Evolutionary conservation across 805 yeast genomes (phyloP).

Genomic region (Starmerella asiatica): DNA sequence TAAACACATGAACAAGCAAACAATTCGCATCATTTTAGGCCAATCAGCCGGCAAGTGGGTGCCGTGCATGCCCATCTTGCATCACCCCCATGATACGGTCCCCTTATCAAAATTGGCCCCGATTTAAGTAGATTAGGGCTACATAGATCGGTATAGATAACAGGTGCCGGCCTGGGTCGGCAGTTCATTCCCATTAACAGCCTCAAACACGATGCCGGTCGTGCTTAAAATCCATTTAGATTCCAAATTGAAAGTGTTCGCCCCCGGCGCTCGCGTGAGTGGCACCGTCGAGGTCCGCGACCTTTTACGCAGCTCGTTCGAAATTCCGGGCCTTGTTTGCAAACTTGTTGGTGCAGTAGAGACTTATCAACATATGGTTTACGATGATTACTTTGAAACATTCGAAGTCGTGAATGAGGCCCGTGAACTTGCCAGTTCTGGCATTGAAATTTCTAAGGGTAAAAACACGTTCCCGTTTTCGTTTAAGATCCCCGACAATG

Average conservation of each 20-base stretch:
- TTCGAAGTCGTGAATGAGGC: slow-evolving; percentile 3
- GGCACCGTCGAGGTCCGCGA: slow-evolving; percentile 7
- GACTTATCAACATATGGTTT: slow-evolving; percentile 6
- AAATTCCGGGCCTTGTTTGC: slow-evolving; percentile 1
- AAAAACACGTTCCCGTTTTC: slow-evolving; percentile 69
- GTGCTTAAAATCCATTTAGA: slow-evolving; percentile 3
- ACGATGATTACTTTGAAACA: slow-evolving; percentile 3
- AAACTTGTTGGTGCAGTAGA: slow-evolving; percentile 3
- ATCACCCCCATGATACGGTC: too few relatives aligned
- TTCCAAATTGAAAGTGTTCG: slow-evolving; percentile 1
- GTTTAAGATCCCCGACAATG: slow-evolving; percentile 44
- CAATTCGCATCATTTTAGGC: too few relatives aligned
- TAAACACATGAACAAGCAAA: neutral
- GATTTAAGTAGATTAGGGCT: too few relatives aligned
- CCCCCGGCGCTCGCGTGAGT: slow-evolving; percentile 3
- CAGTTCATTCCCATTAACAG: too few relatives aligned
- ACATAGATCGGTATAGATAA: too few relatives aligned
- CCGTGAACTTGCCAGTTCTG: neutral
- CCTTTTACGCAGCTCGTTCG: slow-evolving; percentile 2
- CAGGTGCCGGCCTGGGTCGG: too few relatives aligned
- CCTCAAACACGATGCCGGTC: slow-evolving; percentile 5
- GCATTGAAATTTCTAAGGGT: slow-evolving; percentile 29
- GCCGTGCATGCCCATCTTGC: neutral
- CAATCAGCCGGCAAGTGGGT: too few relatives aligned
- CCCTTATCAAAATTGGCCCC: too few relatives aligned